Base-by-base conservation (phyloP, 306 rosid species). In the Citrullus amarus region DNA sequence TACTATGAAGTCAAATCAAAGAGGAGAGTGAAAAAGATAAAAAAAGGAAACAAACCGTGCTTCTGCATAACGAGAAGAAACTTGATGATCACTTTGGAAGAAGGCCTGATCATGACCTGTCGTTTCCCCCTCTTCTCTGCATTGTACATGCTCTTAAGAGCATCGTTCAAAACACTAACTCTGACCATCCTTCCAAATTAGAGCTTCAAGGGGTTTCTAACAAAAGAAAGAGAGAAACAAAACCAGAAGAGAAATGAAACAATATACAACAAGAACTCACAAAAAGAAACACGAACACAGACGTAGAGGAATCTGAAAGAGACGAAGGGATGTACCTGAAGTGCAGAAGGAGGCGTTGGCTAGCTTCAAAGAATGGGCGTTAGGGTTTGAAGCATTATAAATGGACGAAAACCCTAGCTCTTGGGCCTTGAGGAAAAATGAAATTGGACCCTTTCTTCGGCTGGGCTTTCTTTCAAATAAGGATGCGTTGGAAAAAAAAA, bases 121-220 rank as follows among this genome's bases (percentile, higher is more conserved):
- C 80, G 43, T 17, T 78, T 78, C 14, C 80, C 80, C 60, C 80
- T 43, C 59, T 78, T 78, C 80, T 78, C 80, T 30, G 80, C 80
- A 62, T 78, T 78, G 73, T 78, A 78, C 80, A 78, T 78, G 74
- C 80, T 78, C 74, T 78, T 78, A 61, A 78, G 80, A 60, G 80
- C 80, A 62, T 78, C 80, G 46, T 78, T 78, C 80, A 78, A 62
- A 14, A 78, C 80, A 78, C 80, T 78, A 28, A 78, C 50, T 78
- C 80, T 78, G 2, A 78, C 80, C 80, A 78, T 78, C 46, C 80
- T 78, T 78, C 73, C 48, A 78, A 78, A 78, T 48, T 50, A 43
- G 18, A 62, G 38, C 80, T 77, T 39, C 80, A 43, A 1, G 4
- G 18, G 32, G 8, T 38, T 65, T 65, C 72, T 18, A 10, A 1